Percentiles rank a stretch among this genome's conserved stretches.
These are phyloP conservation scores for Mycena albidolilacea DNA, from an alignment of 768 basidiomycete species.

Conservation along the genomic window DNA sequence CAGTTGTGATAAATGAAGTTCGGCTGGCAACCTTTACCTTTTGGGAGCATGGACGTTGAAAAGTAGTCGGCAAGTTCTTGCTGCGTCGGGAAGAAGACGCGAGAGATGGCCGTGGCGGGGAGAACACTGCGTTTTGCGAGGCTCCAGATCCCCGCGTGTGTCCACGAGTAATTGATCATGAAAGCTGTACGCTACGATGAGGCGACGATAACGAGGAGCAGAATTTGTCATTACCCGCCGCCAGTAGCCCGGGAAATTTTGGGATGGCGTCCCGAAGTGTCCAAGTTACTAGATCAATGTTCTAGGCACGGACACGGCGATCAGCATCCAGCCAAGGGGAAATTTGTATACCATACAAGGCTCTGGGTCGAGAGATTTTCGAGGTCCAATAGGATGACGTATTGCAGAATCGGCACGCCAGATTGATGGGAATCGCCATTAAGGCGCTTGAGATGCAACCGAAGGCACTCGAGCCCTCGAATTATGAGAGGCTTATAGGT, in stretches of 20 bases:
- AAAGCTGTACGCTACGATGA: constrained; percentile 61
- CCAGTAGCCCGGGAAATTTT: constrained; percentile 83
- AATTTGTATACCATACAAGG: constrained; percentile 56
- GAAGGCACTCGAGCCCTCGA: constrained; percentile 69
- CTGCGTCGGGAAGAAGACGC: constrained; percentile 76
- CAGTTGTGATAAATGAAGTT: constrained; percentile 29
- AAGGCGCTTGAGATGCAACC: constrained; percentile 67
- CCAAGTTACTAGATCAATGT: constrained; percentile 75
- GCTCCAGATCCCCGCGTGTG: constrained; percentile 78
- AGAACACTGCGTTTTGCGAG: constrained; percentile 73
- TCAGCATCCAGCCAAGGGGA: constrained; percentile 24
- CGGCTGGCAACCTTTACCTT: constrained; percentile 71
- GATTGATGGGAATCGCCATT: constrained; percentile 48
- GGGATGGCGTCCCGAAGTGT: constrained; percentile 76
- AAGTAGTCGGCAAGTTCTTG: constrained; percentile 71
- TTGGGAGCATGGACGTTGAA: constrained; percentile 65
- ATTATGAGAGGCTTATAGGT: constrained; percentile 60
- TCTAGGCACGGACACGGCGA: constrained; percentile 53
- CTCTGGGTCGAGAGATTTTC: constrained; percentile 67
- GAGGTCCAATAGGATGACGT: constrained; percentile 77
- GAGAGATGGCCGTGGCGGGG: constrained; percentile 70
- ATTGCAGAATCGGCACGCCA: constrained; percentile 69
- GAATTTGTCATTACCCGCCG: constrained; percentile 65
- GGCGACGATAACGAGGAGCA: constrained; percentile 25
- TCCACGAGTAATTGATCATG: constrained; percentile 82